Percentiles rank a stretch among this genome's conserved stretches.
Evolutionary conservation across 164 flowering plant genomes (phyloP).

Genomic region (Vitis riparia): DNA sequence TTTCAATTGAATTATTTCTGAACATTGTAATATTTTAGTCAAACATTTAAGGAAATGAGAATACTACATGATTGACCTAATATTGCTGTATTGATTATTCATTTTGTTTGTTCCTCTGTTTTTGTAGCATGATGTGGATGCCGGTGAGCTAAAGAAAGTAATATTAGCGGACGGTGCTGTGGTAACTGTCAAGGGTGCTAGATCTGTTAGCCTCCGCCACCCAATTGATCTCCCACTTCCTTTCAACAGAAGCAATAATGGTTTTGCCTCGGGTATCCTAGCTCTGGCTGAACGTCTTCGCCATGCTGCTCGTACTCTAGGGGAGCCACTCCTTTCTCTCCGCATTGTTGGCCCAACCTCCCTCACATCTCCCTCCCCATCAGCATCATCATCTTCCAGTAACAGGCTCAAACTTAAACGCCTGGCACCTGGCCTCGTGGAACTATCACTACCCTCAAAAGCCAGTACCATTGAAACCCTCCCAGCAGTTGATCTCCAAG

Average conservation of each 20-base stretch:
- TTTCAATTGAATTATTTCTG: too few relatives aligned
- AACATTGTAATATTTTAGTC: too few relatives aligned
- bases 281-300: conserved; percentile 75
- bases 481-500: conserved; percentile 34
- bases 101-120: conserved; percentile 6
- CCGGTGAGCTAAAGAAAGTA: conserved; percentile 87
- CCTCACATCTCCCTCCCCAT: conserved; percentile 61
- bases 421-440: conserved; percentile 89
- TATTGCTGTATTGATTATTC: background rate
- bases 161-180: conserved; percentile 91
- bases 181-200: conserved; percentile 91
- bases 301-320: conserved; percentile 47
- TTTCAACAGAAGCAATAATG: conserved; percentile 46
- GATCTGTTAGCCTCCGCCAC: conserved; percentile 90
- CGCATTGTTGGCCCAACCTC: conserved; percentile 86
- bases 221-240: conserved; percentile 88
- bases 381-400: conserved; percentile 40
- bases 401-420: conserved; percentile 84
- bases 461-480: conserved; percentile 27
- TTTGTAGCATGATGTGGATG: conserved; percentile 96
- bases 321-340: conserved; percentile 58
- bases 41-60: too few relatives aligned
- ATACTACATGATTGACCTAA: background rate
- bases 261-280: conserved; percentile 72
- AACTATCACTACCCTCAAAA: conserved; percentile 64